A percentile compares a stretch with the other conserved stretches of the same genome.
Evolutionary conservation across 202 grass and related monocot species (phyloP).

Genomic region (Eragrostis tef): DNA sequence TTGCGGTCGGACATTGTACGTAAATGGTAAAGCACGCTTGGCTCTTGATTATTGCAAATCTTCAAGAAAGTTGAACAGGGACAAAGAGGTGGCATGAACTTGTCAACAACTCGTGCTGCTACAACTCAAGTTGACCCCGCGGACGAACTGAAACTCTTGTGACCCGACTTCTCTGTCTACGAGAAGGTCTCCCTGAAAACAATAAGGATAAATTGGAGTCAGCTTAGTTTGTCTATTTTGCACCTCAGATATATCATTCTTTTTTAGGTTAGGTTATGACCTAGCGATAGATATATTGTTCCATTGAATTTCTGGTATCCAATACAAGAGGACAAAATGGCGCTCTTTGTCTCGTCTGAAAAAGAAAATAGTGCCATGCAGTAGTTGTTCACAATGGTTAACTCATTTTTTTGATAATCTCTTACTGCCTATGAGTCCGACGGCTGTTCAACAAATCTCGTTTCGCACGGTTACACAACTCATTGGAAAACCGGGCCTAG

Average conservation of each 20-base stretch:
- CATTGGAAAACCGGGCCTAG: constrained; percentile 22
- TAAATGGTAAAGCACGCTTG: neutral
- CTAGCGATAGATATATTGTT: constrained; percentile 20
- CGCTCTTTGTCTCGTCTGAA: neutral
- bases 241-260: constrained; percentile 48
- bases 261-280: constrained; percentile 44
- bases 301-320: neutral
- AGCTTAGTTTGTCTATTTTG: constrained; percentile 18
- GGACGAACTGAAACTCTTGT: neutral
- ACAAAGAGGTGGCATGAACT: neutral
- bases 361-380: neutral
- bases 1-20: too few relatives aligned
- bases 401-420: neutral
- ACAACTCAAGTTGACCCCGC: constrained; percentile 1
- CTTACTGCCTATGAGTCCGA: neutral
- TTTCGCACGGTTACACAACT: constrained; percentile 38
- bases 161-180: constrained; percentile 33
- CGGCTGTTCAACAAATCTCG: constrained; percentile 44
- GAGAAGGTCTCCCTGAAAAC: constrained; percentile 32
- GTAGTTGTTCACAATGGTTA: neutral
- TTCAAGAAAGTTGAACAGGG: neutral
- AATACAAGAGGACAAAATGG: neutral
- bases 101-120: constrained; percentile 36
- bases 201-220: constrained; percentile 26
- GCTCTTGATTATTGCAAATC: neutral